Percentiles rank a stretch among this genome's conserved stretches.
phyloP scores from a whole-genome alignment of 495 filamentous ascomycete species.

The Hyaloscypha variabilis region DNA sequence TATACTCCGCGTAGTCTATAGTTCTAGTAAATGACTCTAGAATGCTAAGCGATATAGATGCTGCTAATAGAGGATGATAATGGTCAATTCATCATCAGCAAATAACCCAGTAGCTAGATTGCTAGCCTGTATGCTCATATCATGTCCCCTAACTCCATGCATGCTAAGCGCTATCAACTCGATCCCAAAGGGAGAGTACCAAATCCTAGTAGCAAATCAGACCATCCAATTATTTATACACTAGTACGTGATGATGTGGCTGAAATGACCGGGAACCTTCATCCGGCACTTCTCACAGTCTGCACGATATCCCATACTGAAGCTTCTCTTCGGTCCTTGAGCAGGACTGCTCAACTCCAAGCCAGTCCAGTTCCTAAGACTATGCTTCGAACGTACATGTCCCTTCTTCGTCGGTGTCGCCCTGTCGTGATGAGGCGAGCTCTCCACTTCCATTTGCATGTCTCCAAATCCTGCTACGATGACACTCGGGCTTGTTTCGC shows the following conservation, averaged over 20 bases:
- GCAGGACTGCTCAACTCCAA: constrained; percentile 10
- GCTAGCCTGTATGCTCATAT: background rate
- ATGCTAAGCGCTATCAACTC: constrained; percentile 10
- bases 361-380: constrained; percentile 31
- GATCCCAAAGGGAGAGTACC: constrained; percentile 13
- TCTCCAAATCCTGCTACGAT: constrained; percentile 30
- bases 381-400: constrained; percentile 34
- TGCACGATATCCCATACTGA: constrained; percentile 82
- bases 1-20: background rate
- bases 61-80: background rate
- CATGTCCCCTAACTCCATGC: constrained; percentile 11
- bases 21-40: background rate
- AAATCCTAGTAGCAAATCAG: constrained; percentile 1
- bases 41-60: background rate
- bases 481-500: constrained; percentile 30
- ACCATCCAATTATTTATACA: background rate
- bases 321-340: constrained; percentile 58
- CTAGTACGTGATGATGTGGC: constrained; percentile 65
- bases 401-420: constrained; percentile 33
- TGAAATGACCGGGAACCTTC: constrained; percentile 85
- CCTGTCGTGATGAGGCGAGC: constrained; percentile 9
- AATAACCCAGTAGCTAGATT: background rate
- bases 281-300: constrained; percentile 85
- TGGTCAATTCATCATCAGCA: background rate
- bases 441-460: constrained; percentile 37